phyloP scores from a whole-genome alignment of 208 protist genomes.

The Leishmania aethiopica region DNA sequence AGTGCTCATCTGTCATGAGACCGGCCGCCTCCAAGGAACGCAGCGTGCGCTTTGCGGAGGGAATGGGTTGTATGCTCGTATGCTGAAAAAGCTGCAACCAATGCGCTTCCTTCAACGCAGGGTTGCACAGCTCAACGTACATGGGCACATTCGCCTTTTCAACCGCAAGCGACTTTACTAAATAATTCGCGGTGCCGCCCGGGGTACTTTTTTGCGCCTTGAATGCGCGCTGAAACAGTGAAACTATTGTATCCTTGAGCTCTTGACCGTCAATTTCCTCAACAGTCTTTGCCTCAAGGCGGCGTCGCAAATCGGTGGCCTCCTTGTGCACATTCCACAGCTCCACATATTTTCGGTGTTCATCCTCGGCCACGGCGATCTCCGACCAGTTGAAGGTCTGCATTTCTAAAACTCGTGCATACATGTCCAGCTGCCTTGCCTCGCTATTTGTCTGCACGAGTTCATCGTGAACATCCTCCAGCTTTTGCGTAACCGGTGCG shows the following conservation, averaged over 20 bases:
- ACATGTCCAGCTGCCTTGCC: constrained; percentile 58
- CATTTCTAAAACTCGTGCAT: constrained; percentile 69
- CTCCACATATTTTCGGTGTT: constrained; percentile 74
- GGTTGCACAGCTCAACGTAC: constrained; percentile 85
- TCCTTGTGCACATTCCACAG: constrained; percentile 72
- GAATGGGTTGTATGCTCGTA: constrained; percentile 40
- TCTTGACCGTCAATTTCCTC: constrained; percentile 72
- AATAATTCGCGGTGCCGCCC: constrained; percentile 60
- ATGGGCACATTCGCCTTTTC: constrained; percentile 76
- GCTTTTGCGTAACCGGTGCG: constrained; percentile 44
- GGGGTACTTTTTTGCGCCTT: constrained; percentile 70
- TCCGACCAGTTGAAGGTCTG: constrained; percentile 73
- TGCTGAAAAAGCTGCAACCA: constrained; percentile 82
- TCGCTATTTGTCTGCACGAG: constrained; percentile 37
- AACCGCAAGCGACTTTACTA: constrained; percentile 65
- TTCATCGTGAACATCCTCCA: constrained; percentile 42
- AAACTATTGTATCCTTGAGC: constrained; percentile 67
- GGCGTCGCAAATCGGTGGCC: constrained; percentile 57
- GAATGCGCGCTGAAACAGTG: constrained; percentile 64
- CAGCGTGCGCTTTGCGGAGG: constrained; percentile 53
- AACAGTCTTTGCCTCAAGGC: constrained; percentile 39
- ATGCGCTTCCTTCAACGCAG: constrained; percentile 85
- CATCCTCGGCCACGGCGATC: constrained; percentile 60
- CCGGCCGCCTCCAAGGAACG: constrained; percentile 37
- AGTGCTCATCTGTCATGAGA: constrained; percentile 49